Conservation (phyloP, 768 basidiomycete species). For the Russula olivacea region DNA sequence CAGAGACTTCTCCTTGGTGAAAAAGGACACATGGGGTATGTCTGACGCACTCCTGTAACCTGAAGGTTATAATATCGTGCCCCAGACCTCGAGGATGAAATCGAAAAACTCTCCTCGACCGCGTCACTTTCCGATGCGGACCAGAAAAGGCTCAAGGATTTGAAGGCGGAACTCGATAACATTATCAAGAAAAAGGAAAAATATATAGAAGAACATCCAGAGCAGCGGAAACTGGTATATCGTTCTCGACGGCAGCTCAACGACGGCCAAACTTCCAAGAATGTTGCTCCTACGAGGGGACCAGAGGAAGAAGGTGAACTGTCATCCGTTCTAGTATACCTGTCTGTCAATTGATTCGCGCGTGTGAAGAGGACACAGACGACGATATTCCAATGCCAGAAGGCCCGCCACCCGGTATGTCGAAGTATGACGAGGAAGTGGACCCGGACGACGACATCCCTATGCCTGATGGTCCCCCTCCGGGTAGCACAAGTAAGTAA, state of each 20-base stretch:
- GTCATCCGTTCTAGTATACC: conserved; percentile 2
- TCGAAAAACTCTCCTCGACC: conserved; percentile 55
- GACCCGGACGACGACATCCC: conserved; percentile 52
- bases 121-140: conserved; percentile 44
- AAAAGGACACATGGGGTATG: conserved; percentile 85
- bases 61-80: background rate
- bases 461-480: conserved; percentile 59
- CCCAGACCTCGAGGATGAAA: conserved; percentile 76
- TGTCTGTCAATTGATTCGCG: background rate
- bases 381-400: conserved; percentile 63
- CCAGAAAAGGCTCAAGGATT: conserved; percentile 57
- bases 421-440: conserved; percentile 22
- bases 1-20: conserved; percentile 85
- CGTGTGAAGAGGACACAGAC: conserved; percentile 33
- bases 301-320: conserved; percentile 38
- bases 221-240: conserved; percentile 82
- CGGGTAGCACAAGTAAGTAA: conserved; percentile 31
- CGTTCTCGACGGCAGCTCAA: conserved; percentile 41
- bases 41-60: background rate
- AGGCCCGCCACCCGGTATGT: conserved; percentile 51
- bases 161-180: conserved; percentile 72
- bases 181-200: conserved; percentile 86
- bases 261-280: conserved; percentile 38
- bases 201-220: conserved; percentile 89
- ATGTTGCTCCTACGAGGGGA: conserved; percentile 28